phyloP scores from a whole-genome alignment of 2,329 filamentous ascomycete species.

The Fusarium miscanthi region DNA sequence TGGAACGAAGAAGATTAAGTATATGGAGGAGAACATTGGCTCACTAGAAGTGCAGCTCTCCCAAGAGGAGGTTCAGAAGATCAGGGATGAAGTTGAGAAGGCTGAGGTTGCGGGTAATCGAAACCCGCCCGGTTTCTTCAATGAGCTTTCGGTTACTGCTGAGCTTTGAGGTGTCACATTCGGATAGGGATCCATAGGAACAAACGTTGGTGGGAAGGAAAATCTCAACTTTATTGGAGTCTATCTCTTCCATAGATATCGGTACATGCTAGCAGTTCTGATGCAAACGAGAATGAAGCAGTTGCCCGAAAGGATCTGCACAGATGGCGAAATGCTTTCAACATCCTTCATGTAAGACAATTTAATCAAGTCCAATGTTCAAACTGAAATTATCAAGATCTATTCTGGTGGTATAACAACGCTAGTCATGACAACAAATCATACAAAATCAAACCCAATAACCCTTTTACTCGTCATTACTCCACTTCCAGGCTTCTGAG shows the following conservation, averaged over 20 bases:
- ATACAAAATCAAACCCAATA: neutral
- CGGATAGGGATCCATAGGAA: neutral
- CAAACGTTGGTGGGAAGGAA: too few relatives aligned
- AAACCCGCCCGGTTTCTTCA: neutral
- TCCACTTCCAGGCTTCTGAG: slow-evolving; percentile 42
- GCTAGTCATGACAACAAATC: slow-evolving; percentile 11
- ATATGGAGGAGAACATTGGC: neutral
- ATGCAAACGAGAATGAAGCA: neutral
- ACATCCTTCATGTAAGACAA: neutral
- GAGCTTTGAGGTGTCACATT: neutral
- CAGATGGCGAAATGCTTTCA: neutral
- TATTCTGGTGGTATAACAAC: slow-evolving; percentile 22
- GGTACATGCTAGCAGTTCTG: too few relatives aligned
- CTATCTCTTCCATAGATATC: too few relatives aligned
- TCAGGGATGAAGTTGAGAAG: neutral
- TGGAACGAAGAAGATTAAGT: neutral
- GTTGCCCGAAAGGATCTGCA: fast-evolving
- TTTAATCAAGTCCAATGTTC: neutral
- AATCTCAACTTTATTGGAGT: too few relatives aligned
- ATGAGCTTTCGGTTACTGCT: neutral
- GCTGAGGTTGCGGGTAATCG: neutral
- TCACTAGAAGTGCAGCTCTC: neutral
- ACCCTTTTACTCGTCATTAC: slow-evolving; percentile 11
- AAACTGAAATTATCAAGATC: neutral
- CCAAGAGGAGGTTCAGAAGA: fast-evolving